Evolutionary conservation across 1,284 basidiomycete genomes (phyloP).

Genomic region (Ustilago lituana): DNA sequence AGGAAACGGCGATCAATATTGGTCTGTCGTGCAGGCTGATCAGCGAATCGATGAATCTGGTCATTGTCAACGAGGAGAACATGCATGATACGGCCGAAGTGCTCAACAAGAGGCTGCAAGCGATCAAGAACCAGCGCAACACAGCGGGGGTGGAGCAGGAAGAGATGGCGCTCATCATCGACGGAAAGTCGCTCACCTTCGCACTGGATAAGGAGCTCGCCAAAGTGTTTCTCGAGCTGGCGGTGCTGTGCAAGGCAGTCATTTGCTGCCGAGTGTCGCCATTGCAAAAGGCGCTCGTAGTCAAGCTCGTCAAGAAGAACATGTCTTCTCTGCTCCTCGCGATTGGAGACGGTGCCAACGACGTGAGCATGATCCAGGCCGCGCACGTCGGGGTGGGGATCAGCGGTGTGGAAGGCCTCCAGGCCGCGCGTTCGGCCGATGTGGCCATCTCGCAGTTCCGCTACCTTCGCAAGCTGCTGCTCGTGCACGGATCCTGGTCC

Average conservation of each 20-base stretch:
- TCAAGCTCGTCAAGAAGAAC: conserved; percentile 98
- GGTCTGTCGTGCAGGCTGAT: conserved; percentile 96
- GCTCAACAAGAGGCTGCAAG: conserved; percentile 84
- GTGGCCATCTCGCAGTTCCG: conserved; percentile 98
- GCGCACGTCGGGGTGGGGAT: conserved; percentile 92
- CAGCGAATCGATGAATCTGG: conserved; percentile 97
- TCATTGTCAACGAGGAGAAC: conserved; percentile 88
- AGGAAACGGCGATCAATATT: conserved; percentile 99
- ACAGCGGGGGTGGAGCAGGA: conserved; percentile 85
- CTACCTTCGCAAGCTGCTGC: conserved; percentile 91
- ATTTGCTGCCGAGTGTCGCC: conserved; percentile 98
- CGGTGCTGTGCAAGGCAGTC: conserved; percentile 96
- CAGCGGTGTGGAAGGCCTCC: conserved; percentile 95
- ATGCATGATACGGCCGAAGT: conserved; percentile 84
- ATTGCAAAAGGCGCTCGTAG: conserved; percentile 95
- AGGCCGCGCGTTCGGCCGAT: conserved; percentile 95
- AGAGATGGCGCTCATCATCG: conserved; percentile 93
- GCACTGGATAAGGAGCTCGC: conserved; percentile 92
- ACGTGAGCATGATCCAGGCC: conserved; percentile 74
- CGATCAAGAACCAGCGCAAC: conserved; percentile 86
- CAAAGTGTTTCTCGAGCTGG: conserved; percentile 90
- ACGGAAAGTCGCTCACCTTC: conserved; percentile 92
- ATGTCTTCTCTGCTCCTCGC: conserved; percentile 89
- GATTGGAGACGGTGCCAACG: conserved; percentile 78
- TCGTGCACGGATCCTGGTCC: conserved; percentile 98